Percentiles rank a stretch among this genome's conserved stretches.
phyloP scores from a whole-genome alignment of 306 rosid genomes.

The Gleditsia sinensis region DNA sequence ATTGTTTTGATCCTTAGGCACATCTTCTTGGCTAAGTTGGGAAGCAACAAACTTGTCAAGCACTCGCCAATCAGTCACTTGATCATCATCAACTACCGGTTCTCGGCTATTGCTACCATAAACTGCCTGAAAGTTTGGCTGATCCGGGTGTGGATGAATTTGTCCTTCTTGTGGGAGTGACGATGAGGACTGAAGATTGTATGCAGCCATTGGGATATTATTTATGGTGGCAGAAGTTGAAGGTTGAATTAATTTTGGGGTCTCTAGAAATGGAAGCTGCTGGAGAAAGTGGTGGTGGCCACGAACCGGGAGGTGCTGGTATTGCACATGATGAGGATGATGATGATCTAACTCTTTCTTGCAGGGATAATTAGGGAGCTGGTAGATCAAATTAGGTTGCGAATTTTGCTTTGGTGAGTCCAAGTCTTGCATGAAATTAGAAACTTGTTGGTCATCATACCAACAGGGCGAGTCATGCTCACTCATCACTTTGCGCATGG shows the following conservation, averaged over 20 bases:
- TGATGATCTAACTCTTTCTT: constrained; percentile 62
- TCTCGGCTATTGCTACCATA: constrained; percentile 39
- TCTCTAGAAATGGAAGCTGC: background rate
- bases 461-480: constrained; percentile 83
- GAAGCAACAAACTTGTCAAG: constrained; percentile 95
- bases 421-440: constrained; percentile 65
- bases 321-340: background rate
- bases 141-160: constrained; percentile 4
- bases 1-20: constrained; percentile 8
- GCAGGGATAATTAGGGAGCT: constrained; percentile 47
- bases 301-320: background rate
- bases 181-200: too few relatives aligned
- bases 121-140: constrained; percentile 41
- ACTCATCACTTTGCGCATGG: constrained; percentile 65
- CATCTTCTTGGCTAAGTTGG: constrained; percentile 70
- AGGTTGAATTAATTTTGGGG: background rate
- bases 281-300: constrained; percentile 13
- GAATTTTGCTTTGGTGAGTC: constrained; percentile 74
- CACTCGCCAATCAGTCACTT: constrained; percentile 86
- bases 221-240: background rate
- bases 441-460: constrained; percentile 81
- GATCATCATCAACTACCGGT: constrained; percentile 9
- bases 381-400: constrained; percentile 47
- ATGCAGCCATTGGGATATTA: constrained; percentile 27
- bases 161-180: constrained; percentile 34